These are phyloP conservation scores for Durio zibethinus DNA, from an alignment of 345 rosid genomes.

Conservation along the genomic window DNA sequence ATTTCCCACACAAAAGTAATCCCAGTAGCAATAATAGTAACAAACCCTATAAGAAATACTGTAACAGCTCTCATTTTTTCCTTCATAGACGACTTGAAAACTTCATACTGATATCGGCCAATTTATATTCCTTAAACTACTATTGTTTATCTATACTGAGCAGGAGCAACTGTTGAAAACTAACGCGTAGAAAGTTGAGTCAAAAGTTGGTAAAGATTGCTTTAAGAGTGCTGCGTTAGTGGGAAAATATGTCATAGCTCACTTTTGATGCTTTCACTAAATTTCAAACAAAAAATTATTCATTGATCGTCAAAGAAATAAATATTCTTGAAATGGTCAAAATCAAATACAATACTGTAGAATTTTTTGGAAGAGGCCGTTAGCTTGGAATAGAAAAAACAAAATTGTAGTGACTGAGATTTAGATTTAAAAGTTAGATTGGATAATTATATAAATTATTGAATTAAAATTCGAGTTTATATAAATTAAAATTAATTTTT, in stretches of 20 bases:
- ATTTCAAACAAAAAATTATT: background rate
- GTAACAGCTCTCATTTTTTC: background rate
- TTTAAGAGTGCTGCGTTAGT: background rate
- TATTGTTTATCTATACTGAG: background rate
- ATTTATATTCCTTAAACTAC: background rate
- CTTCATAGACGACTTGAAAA: background rate
- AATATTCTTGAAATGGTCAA: background rate
- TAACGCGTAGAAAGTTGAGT: background rate
- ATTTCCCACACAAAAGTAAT: background rate
- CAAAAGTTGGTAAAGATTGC: background rate
- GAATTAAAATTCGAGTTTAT: too few species aligned
- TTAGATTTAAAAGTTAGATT: too few species aligned
- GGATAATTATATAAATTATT: too few species aligned
- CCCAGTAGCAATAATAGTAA: background rate
- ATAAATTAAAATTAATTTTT: too few species aligned
- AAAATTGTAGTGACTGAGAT: too few species aligned
- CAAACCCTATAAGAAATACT: background rate
- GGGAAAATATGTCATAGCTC: background rate
- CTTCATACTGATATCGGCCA: background rate
- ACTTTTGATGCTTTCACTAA: background rate
- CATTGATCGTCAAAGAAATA: too few species aligned
- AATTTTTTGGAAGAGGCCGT: too few species aligned
- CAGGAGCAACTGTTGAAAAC: background rate
- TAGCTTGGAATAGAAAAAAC: too few species aligned
- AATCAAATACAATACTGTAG: background rate